Percentiles rank a stretch among this genome's conserved stretches.
phyloP scores from a whole-genome alignment of 176 grass and related monocot genomes.

The Carex scoparia region DNA sequence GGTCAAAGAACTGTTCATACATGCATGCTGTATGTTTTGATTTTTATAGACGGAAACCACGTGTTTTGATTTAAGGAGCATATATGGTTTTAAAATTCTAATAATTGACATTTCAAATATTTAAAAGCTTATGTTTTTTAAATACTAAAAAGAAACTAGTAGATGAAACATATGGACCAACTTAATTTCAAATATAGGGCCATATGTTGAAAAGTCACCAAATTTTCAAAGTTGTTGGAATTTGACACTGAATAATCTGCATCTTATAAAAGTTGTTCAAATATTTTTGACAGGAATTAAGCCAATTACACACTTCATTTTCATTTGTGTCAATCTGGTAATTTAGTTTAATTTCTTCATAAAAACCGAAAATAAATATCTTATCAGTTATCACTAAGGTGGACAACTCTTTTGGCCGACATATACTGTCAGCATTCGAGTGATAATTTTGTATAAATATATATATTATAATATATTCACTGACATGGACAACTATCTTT shows the following conservation, averaged over 20 bases:
- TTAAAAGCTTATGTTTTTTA: too few relatives aligned
- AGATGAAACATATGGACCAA: too few relatives aligned
- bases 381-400: neutral
- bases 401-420: neutral
- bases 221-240: neutral
- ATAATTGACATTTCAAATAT: too few relatives aligned
- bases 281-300: too few relatives aligned
- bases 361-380: neutral
- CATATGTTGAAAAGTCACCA: neutral
- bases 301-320: neutral
- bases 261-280: too few relatives aligned
- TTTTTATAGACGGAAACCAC: neutral
- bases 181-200: too few relatives aligned
- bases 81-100: neutral
- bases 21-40: neutral
- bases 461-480: conserved; percentile 10
- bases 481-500: neutral
- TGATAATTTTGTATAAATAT: neutral
- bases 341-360: neutral
- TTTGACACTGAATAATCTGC: neutral
- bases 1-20: neutral
- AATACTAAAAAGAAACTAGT: too few relatives aligned
- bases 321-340: neutral
- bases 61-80: neutral
- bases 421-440: neutral